Evolutionary conservation across 1,284 basidiomycete genomes (phyloP).

Genomic region (Moesziomyces sp.): DNA sequence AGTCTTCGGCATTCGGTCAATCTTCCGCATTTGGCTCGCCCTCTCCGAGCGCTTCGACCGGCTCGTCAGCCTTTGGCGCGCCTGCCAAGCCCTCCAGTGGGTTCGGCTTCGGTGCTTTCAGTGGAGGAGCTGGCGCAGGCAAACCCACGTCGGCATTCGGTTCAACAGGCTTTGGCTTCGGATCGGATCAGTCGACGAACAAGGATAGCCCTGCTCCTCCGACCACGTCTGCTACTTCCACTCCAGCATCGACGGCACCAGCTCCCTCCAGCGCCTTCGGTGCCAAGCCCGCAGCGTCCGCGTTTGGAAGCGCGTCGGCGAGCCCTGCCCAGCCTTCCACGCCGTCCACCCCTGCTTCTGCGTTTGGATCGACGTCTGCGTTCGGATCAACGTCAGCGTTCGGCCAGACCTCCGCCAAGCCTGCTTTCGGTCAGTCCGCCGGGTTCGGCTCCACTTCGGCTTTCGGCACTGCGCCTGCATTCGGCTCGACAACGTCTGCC

Average conservation of each 20-base stretch:
- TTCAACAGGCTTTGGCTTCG: constrained; percentile 43
- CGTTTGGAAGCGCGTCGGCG: constrained; percentile 21
- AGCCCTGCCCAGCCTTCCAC: constrained; percentile 5
- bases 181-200: constrained; percentile 19
- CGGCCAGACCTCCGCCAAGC: constrained; percentile 54
- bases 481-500: constrained; percentile 38
- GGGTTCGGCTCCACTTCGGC: constrained; percentile 55
- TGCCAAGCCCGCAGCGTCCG: constrained; percentile 25
- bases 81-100: constrained; percentile 33
- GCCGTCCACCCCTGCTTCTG: constrained; percentile 11
- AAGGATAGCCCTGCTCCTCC: constrained; percentile 24
- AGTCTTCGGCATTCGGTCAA: constrained; percentile 38
- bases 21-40: constrained; percentile 38
- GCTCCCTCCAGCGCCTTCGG: constrained; percentile 17
- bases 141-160: constrained; percentile 42
- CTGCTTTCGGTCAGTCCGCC: constrained; percentile 64
- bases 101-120: constrained; percentile 49
- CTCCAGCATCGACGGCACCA: constrained; percentile 10
- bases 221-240: constrained; percentile 9
- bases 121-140: constrained; percentile 22
- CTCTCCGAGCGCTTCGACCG: constrained; percentile 4
- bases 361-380: constrained; percentile 62
- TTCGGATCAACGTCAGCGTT: constrained; percentile 62
- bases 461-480: constrained; percentile 42
- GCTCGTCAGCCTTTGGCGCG: constrained; percentile 35